Percentiles rank a stretch among this genome's conserved stretches.
Evolutionary conservation across 208 protist species (phyloP).

Genomic region (Leishmania gerbilli): DNA sequence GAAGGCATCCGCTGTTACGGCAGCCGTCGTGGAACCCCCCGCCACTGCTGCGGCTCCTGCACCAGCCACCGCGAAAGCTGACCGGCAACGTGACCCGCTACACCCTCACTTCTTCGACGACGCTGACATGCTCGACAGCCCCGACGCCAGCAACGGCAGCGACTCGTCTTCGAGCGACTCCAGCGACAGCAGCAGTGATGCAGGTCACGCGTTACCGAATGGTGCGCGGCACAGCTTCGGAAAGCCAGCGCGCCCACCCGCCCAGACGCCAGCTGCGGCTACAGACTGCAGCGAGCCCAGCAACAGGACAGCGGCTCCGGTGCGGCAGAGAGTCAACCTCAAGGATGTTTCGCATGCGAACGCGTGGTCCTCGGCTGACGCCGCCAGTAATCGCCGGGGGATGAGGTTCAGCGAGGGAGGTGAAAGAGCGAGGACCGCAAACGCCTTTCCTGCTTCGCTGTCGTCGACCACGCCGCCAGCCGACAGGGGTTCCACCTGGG

Average conservation of each 20-base stretch:
- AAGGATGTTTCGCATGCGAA: not conserved
- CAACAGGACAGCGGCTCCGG: not conserved
- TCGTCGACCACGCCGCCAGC: not conserved
- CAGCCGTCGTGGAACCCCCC: not conserved
- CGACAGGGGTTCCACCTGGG: not conserved
- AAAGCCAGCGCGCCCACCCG: not conserved
- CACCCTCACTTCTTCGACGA: constrained; percentile 18
- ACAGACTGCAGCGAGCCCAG: not conserved
- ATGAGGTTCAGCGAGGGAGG: constrained; percentile 9
- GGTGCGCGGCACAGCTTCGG: constrained; percentile 11
- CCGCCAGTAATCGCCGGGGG: not conserved
- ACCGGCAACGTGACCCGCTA: not conserved
- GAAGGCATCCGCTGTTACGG: not conserved
- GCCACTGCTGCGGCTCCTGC: not conserved
- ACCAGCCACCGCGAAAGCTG: not conserved
- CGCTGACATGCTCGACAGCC: constrained; percentile 31
- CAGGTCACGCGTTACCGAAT: constrained; percentile 6
- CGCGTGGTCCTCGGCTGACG: not conserved
- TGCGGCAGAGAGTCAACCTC: constrained; percentile 39
- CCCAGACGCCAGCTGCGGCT: not conserved
- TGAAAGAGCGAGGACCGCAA: not conserved
- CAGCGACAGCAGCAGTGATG: not conserved
- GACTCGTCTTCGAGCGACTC: constrained; percentile 19
- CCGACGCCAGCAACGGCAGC: constrained; percentile 25
- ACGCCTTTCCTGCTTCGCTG: not conserved